phyloP scores from a whole-genome alignment of 169 alveolate species.

The Toxoplasma gondii region DNA sequence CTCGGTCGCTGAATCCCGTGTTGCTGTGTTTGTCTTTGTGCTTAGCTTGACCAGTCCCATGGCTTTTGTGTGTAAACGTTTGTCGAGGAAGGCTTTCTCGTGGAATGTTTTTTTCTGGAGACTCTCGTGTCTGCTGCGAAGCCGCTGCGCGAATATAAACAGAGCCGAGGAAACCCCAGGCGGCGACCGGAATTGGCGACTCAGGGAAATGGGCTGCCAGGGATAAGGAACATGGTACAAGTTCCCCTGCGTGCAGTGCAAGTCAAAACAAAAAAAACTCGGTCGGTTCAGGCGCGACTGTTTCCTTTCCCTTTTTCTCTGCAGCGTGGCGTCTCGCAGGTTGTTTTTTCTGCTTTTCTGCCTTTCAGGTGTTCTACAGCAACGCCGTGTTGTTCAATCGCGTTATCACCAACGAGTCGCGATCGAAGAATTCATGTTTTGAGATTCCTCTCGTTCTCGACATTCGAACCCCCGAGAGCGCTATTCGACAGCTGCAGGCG shows the following conservation, averaged over 20 bases:
- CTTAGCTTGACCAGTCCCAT: too few species aligned
- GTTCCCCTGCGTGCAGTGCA: too few species aligned
- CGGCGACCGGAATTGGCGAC: too few species aligned
- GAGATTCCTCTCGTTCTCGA: conserved; percentile 28
- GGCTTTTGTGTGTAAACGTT: background rate
- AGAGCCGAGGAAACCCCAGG: too few species aligned
- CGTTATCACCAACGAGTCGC: conserved; percentile 56
- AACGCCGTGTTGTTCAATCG: conserved; percentile 55
- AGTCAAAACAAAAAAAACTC: too few species aligned
- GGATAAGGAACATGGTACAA: too few species aligned
- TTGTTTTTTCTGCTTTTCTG: background rate
- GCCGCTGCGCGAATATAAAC: too few species aligned
- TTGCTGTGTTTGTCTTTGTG: too few species aligned
- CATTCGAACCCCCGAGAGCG: conserved; percentile 31
- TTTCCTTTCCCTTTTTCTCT: background rate
- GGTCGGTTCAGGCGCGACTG: background rate
- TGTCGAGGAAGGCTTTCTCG: background rate
- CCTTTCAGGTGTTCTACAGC: conserved; percentile 41
- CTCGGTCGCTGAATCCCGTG: too few species aligned
- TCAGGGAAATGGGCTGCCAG: too few species aligned
- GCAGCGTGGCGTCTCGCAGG: background rate
- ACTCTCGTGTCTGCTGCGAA: too few species aligned
- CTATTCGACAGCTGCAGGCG: conserved; percentile 33
- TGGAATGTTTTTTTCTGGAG: too few species aligned
- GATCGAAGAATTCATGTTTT: conserved; percentile 51